These are phyloP conservation scores for Fusarium nisikadoi DNA, from an alignment of 2,329 filamentous ascomycete genomes.

Conservation along the genomic window DNA sequence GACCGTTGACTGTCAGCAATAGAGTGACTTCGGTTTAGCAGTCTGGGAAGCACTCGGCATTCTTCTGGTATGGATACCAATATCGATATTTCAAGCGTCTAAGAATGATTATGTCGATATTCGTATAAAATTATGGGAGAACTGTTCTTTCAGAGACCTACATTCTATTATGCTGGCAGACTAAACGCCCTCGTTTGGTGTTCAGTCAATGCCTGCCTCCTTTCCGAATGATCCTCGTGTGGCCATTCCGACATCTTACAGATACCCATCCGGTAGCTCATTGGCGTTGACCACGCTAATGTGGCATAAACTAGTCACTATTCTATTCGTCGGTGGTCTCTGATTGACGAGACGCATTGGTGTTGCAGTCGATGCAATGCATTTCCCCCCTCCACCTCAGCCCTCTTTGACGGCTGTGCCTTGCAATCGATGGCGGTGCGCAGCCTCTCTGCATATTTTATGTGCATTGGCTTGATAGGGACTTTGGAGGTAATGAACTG, in stretches of 20 bases:
- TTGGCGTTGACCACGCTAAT: slow-evolving; percentile 5
- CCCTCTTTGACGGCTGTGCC: slow-evolving; percentile 44
- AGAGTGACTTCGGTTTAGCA: slow-evolving; percentile 4
- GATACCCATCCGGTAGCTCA: slow-evolving; percentile 5
- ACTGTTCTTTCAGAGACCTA: neutral
- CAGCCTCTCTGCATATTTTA: slow-evolving; percentile 32
- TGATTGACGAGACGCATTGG: slow-evolving; percentile 12
- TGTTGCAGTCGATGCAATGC: slow-evolving; percentile 34
- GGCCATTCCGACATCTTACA: slow-evolving; percentile 3
- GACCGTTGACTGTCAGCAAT: slow-evolving; percentile 27
- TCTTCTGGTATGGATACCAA: neutral
- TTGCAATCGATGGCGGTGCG: slow-evolving; percentile 37
- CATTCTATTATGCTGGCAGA: neutral
- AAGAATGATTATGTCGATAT: neutral
- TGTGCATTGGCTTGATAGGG: neutral
- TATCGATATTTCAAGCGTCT: neutral
- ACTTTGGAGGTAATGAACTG: neutral
- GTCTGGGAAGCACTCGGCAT: neutral
- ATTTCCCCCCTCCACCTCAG: slow-evolving; percentile 45
- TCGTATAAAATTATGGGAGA: neutral
- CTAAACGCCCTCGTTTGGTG: neutral
- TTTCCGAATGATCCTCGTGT: slow-evolving; percentile 28
- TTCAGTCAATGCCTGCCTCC: slow-evolving; percentile 6
- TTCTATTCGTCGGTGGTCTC: slow-evolving; percentile 14
- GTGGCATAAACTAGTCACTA: neutral